Base-by-base conservation (phyloP, 2,329 filamentous ascomycete species). In the Trichoderma sp. region DNA sequence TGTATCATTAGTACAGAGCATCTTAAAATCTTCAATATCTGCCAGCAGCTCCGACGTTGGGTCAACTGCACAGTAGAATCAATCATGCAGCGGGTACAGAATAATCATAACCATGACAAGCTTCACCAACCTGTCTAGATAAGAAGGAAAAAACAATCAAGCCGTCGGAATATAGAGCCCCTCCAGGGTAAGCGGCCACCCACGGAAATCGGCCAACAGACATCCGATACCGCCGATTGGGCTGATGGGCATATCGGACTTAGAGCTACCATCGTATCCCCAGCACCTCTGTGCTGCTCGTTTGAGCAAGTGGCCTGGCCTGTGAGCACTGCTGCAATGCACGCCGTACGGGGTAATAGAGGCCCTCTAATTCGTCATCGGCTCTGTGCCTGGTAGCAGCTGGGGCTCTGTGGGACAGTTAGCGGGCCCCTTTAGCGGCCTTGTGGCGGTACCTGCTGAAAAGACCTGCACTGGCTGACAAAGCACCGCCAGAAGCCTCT, bases 151-250 rank as follows among this genome's bases (percentile, higher is more conserved):
- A 19, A 2, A 1, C 1, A 19, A 19, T 8, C 16, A 43, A 43
- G 3, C 8, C 19, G 14, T n/a, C 16, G 40, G 16, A 19, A 43
- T 43, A n/a, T 5, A 29, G 11, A 55, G 11, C 19, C 40, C 11
- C 19, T 57, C 55, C 11, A 57, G 55, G 55, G 55, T 57, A 57
- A 19, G 16, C 29, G 27, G 27, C 27, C 13, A 21, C 4, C 55
- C 5, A 57, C 55, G 55, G 55, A 19, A 19, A 33, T 57, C n/a
- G 55, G 55, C 2, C 55, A n/a, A 57, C 2, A n/a, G 24, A 53
- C 57, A 4, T 70, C 69, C 69, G 52, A 63, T 63, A 69, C 70
- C 35, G 43, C 69, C 65, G 65, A 33, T 29, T n/a, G 19, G 57
- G 53, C 19, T 49, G 33, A 61, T 61, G 19, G 37, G 55, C 5